These are phyloP conservation scores for Lachancea waltii DNA, from an alignment of 805 yeast genomes.

Conservation along the genomic window DNA sequence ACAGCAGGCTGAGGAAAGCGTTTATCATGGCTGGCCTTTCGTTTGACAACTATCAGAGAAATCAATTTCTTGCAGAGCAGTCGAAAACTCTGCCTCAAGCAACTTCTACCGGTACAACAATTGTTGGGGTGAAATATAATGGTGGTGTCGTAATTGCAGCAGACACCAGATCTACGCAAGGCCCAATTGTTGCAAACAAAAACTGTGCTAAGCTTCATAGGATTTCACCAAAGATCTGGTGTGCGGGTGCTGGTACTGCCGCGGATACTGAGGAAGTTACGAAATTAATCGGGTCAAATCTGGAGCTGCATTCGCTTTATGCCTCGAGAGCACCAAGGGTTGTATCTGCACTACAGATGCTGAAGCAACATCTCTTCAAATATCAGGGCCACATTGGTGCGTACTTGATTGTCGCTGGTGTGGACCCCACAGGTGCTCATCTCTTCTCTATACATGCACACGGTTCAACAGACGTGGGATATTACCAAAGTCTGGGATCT, in stretches of 20 bases:
- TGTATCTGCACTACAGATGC: slow-evolving; percentile 82
- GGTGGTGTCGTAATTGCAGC: slow-evolving; percentile 98
- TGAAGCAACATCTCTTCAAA: slow-evolving; percentile 92
- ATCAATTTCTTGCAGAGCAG: slow-evolving; percentile 59
- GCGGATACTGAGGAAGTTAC: slow-evolving; percentile 99
- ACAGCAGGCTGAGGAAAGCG: slow-evolving; percentile 2
- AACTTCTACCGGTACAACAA: slow-evolving; percentile 98
- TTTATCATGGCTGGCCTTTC: slow-evolving; percentile 74
- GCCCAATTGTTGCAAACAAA: slow-evolving; percentile 94
- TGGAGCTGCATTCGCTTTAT: slow-evolving; percentile 82
- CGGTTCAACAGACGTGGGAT: slow-evolving; percentile 95
- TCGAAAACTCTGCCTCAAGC: slow-evolving; percentile 80
- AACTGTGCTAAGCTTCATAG: slow-evolving; percentile 94
- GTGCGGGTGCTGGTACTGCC: slow-evolving; percentile 99
- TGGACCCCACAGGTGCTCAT: slow-evolving; percentile 93
- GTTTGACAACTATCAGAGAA: slow-evolving; percentile 91
- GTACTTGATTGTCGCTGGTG: slow-evolving; percentile 95
- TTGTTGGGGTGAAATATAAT: slow-evolving; percentile 89
- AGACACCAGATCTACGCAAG: slow-evolving; percentile 96
- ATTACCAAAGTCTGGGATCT: slow-evolving; percentile 86
- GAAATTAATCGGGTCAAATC: slow-evolving; percentile 80
- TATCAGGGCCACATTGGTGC: slow-evolving; percentile 98
- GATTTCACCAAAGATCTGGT: slow-evolving; percentile 88
- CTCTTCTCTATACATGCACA: slow-evolving; percentile 93
- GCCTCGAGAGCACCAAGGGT: slow-evolving; percentile 88